Evolutionary conservation across 2,329 filamentous ascomycete species (phyloP).

Genomic region (Alternaria infectoria): DNA sequence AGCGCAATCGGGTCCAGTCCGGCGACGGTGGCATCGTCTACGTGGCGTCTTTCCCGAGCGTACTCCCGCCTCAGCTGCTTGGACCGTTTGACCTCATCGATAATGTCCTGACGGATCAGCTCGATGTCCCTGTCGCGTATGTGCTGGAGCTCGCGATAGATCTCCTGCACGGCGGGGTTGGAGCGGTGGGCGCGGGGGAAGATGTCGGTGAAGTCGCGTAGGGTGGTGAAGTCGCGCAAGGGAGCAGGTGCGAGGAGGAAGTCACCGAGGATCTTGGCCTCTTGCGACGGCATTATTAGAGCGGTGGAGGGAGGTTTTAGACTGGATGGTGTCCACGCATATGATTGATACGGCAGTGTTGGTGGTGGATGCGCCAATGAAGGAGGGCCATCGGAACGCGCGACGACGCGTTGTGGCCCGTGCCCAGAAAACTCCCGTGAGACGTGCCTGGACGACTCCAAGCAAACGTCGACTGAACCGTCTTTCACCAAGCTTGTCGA

Average conservation of each 20-base stretch:
- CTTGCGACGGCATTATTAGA: slow-evolving; percentile 70
- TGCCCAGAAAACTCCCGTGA: slow-evolving; percentile 28
- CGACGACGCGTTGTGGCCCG: slow-evolving; percentile 32
- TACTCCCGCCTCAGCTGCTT: slow-evolving; percentile 65
- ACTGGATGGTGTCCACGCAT: neutral
- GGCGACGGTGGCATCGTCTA: slow-evolving; percentile 61
- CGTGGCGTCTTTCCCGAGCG: slow-evolving; percentile 59
- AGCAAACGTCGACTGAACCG: slow-evolving; percentile 12
- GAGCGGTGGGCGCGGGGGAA: slow-evolving; percentile 73
- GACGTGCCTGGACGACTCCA: slow-evolving; percentile 13
- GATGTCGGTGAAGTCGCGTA: slow-evolving; percentile 75
- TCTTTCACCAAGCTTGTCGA: slow-evolving; percentile 13
- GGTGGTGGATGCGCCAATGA: neutral
- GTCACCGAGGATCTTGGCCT: slow-evolving; percentile 75
- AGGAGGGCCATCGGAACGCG: slow-evolving; percentile 14
- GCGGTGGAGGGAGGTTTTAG: neutral
- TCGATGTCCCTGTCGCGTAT: slow-evolving; percentile 74
- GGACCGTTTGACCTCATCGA: slow-evolving; percentile 67
- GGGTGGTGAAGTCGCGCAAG: slow-evolving; percentile 73
- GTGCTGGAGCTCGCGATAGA: slow-evolving; percentile 82
- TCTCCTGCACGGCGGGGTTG: slow-evolving; percentile 69
- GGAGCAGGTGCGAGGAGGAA: slow-evolving; percentile 80
- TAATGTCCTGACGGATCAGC: slow-evolving; percentile 68
- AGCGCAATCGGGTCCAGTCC: slow-evolving; percentile 66
- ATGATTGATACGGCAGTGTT: slow-evolving; percentile 22